Conservation (phyloP, 2,329 filamentous ascomycete genomes). For the Eutypa lata region DNA sequence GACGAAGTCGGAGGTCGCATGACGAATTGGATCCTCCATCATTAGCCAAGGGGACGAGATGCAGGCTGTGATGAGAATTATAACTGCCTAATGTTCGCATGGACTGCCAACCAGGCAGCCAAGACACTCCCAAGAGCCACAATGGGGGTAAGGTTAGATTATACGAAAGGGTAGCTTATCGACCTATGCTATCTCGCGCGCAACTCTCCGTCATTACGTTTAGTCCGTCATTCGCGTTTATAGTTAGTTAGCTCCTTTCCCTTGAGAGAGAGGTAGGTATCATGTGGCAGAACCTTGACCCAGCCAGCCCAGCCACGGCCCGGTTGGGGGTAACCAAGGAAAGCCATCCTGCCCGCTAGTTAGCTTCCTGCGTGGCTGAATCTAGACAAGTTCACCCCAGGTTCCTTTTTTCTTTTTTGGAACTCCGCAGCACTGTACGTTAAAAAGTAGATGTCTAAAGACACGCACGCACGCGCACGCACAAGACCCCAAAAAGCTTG, state of each 20-base stretch:
- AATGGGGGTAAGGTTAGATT: no score
- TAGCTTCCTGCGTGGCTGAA: neutral
- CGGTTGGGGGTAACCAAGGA: neutral
- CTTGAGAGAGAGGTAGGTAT: no score
- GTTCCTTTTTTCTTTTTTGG: neutral
- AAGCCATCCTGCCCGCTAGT: neutral
- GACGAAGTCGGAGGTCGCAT: neutral
- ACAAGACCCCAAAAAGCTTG: no score
- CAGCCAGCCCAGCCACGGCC: neutral
- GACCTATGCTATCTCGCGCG: no score
- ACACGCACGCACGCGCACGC: no score
- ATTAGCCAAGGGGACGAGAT: neutral
- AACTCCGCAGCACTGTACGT: neutral
- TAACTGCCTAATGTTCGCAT: neutral
- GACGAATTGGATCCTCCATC: neutral
- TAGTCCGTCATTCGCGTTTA: no score
- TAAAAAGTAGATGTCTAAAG: no score
- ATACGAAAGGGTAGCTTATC: no score
- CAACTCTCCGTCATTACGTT: no score
- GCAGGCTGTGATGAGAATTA: neutral
- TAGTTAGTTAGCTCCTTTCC: no score
- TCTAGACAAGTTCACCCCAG: neutral
- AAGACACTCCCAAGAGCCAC: neutral
- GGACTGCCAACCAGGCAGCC: neutral
- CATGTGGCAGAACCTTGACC: neutral